Evolutionary conservation across 768 basidiomycete species (phyloP).

Genomic region (Aureoboletus auriporus): DNA sequence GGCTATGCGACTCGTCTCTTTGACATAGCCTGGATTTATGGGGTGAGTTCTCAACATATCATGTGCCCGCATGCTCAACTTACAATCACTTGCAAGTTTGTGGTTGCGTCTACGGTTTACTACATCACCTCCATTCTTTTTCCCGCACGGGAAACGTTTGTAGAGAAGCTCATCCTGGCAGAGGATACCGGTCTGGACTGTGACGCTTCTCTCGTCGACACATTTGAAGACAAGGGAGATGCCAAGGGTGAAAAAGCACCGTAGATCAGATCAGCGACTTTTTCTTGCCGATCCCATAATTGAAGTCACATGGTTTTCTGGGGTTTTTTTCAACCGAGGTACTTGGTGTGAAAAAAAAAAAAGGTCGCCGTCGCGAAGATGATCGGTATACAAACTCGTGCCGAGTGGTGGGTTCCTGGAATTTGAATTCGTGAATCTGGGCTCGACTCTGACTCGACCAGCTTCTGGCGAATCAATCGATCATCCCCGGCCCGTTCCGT

Average conservation of each 20-base stretch:
- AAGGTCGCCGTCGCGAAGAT: constrained; percentile 13
- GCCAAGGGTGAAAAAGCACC: constrained; percentile 1
- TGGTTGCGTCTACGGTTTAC: constrained; percentile 22
- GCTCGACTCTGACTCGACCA: background rate
- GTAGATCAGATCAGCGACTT: constrained; percentile 4
- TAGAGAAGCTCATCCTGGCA: constrained; percentile 22
- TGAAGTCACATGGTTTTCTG: background rate
- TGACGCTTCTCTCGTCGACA: background rate
- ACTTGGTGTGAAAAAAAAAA: background rate
- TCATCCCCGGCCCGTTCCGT: background rate
- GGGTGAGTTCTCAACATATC: constrained; percentile 41
- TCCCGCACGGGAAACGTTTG: constrained; percentile 24
- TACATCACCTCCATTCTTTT: constrained; percentile 24
- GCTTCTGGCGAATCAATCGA: constrained; percentile 11
- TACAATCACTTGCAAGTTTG: constrained; percentile 13
- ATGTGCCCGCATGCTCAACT: background rate
- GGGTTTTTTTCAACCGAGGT: background rate
- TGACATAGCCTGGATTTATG: constrained; percentile 76
- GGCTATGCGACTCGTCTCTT: constrained; percentile 57
- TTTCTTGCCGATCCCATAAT: constrained; percentile 8
- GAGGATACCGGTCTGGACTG: constrained; percentile 8
- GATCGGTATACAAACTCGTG: constrained; percentile 2
- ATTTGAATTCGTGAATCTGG: constrained; percentile 3
- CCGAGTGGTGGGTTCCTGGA: background rate
- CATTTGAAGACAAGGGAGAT: background rate